Evolutionary conservation across 306 rosid species (phyloP).

Genomic region (Casuarina cunninghamiana): DNA sequence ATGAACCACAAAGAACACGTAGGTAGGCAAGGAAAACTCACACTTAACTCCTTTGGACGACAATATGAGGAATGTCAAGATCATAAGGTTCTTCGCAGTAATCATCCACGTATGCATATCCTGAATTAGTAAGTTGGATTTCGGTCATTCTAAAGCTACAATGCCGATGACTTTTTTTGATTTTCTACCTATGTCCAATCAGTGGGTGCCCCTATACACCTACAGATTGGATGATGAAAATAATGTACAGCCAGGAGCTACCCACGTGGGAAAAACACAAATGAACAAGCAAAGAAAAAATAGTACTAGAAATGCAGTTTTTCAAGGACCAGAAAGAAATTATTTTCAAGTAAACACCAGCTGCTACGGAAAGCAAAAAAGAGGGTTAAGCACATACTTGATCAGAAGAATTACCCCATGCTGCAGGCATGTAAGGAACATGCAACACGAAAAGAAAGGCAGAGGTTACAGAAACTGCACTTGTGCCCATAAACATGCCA

Average conservation of each 20-base stretch:
- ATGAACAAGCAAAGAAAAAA: neutral
- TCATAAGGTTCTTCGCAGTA: neutral
- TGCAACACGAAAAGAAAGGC: neutral
- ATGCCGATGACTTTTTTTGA: neutral
- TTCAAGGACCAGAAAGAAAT: neutral
- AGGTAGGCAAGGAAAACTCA: neutral
- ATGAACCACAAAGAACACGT: neutral
- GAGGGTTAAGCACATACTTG: neutral
- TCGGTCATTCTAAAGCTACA: neutral
- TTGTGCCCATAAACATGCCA: conserved; percentile 6
- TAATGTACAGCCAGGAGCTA: neutral
- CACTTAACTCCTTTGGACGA: neutral
- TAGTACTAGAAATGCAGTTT: neutral
- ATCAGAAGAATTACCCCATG: neutral
- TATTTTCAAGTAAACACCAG: neutral
- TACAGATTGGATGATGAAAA: neutral
- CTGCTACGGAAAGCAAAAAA: neutral
- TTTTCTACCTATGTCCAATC: neutral
- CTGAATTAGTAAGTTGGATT: neutral
- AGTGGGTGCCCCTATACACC: neutral
- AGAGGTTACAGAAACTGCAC: neutral
- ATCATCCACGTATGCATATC: neutral
- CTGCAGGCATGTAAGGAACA: neutral
- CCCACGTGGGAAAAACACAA: neutral
- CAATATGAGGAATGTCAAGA: neutral